Conservation (phyloP, 441 rosid species). For the Eruca vesicaria region DNA sequence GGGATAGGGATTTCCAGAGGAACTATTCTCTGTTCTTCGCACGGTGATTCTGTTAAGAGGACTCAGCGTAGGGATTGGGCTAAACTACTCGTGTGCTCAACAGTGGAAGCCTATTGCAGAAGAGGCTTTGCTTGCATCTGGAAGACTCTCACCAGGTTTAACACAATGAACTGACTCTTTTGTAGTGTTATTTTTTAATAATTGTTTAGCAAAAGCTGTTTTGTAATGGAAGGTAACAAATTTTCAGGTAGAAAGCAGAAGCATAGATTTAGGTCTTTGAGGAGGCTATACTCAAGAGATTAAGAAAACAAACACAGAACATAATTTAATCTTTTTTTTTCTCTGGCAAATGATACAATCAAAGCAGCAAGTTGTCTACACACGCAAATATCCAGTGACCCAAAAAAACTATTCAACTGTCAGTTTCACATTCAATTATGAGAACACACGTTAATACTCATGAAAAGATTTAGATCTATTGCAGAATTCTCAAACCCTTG, state of each 20-base stretch:
- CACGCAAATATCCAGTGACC: too few relatives aligned
- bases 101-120: conserved; percentile 91
- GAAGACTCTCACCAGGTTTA: conserved; percentile 45
- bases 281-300: conserved; percentile 15
- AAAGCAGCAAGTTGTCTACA: too few relatives aligned
- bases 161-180: neutral
- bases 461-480: too few relatives aligned
- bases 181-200: neutral
- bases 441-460: too few relatives aligned
- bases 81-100: conserved; percentile 78
- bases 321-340: neutral
- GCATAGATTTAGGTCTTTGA: conserved; percentile 13
- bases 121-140: conserved; percentile 67
- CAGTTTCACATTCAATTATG: too few relatives aligned
- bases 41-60: conserved; percentile 85
- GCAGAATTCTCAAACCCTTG: too few relatives aligned
- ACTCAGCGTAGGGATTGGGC: conserved; percentile 82
- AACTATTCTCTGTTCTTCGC: conserved; percentile 79
- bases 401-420: too few relatives aligned
- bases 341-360: too few relatives aligned
- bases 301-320: neutral
- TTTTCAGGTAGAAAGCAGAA: conserved; percentile 28
- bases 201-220: neutral
- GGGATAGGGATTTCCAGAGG: conserved; percentile 82
- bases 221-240: neutral